Evolutionary conservation across 768 basidiomycete species (phyloP), one percentile per base, ranked within the genome.

Genomic region (Pholiota molesta): DNA sequence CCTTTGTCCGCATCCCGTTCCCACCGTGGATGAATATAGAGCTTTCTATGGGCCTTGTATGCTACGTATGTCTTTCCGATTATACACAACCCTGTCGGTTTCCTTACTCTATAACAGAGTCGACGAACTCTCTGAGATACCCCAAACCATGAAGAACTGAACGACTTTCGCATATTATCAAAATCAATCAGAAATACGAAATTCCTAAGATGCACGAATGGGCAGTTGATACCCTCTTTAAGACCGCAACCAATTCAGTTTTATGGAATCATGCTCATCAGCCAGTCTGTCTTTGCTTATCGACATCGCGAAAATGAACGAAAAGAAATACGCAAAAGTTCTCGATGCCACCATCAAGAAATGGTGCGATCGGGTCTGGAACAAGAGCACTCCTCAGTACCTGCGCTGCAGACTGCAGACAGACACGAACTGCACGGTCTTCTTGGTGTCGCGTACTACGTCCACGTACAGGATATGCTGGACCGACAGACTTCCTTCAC

Each of bases 31-130:
- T 53, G 81, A 84, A 56, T 83, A 81, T 64, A 75, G 81, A 11
- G 83, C 82, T 75, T 87, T 40, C 71, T 86, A 37, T 86, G 84
- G 83, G 78, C 80, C 3, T 67, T 84, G 51, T 81, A 85, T 65
- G 79, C 81, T 0, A 68, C 78, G 85, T 87, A 73, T 69, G 83
- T 78, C 54, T 57, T 57, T 37, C 35, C 13, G 14, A 37, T 11
- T 52, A 39, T 10, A 13, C 8, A 35, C 9, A 23, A 9, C n/a
- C 28, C 40, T 35, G 4, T 39, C 31, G 11, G 13, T 10, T 52
- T 45, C 9, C 47, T 40, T 40, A 31, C 31, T 13, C 16, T 19
- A 31, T 35, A 52, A 55, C 44, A 86, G 85, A 47, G 76, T 78
- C 8, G 78, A 78, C 5, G 81, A 85, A 23, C 75, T 83, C 26